Percentiles rank a stretch among this genome's conserved stretches.
Conservation (phyloP, 768 basidiomycete genomes). For the Lentinula guzmanii region DNA sequence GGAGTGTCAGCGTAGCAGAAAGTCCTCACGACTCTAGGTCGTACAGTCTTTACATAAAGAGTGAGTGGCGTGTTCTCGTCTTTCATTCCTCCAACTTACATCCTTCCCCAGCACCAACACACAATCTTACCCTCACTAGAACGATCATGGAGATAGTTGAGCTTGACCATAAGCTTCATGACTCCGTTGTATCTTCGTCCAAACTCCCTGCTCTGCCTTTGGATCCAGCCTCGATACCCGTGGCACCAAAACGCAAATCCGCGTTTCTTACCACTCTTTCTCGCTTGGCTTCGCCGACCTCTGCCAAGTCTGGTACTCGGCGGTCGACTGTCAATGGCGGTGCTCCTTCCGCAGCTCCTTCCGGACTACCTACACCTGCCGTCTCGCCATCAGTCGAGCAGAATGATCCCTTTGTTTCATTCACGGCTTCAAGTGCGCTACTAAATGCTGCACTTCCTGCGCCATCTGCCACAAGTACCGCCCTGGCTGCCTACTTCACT, state of each 20-base stretch:
- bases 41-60: conserved; percentile 87
- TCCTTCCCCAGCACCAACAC: conserved; percentile 64
- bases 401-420: conserved; percentile 28
- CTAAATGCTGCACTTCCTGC: conserved; percentile 18
- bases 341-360: conserved; percentile 13
- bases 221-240: conserved; percentile 46
- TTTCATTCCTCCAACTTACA: conserved; percentile 15
- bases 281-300: conserved; percentile 69
- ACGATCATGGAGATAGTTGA: conserved; percentile 73
- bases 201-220: conserved; percentile 60
- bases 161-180: conserved; percentile 75
- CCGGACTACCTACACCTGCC: conserved; percentile 12
- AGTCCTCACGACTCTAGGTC: conserved; percentile 67
- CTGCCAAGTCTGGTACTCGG: conserved; percentile 39
- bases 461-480: conserved; percentile 51
- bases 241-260: conserved; percentile 63
- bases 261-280: conserved; percentile 84
- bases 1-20: conserved; percentile 87
- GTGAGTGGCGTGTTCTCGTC: conserved; percentile 42
- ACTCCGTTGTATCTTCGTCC: conserved; percentile 43
- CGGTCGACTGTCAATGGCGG: conserved; percentile 28
- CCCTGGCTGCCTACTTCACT: conserved; percentile 76
- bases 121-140: conserved; percentile 83
- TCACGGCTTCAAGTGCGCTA: conserved; percentile 10
- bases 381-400: conserved; percentile 13